Conservation (phyloP, 495 filamentous ascomycete species). For the Trichoderma erinaceum region DNA sequence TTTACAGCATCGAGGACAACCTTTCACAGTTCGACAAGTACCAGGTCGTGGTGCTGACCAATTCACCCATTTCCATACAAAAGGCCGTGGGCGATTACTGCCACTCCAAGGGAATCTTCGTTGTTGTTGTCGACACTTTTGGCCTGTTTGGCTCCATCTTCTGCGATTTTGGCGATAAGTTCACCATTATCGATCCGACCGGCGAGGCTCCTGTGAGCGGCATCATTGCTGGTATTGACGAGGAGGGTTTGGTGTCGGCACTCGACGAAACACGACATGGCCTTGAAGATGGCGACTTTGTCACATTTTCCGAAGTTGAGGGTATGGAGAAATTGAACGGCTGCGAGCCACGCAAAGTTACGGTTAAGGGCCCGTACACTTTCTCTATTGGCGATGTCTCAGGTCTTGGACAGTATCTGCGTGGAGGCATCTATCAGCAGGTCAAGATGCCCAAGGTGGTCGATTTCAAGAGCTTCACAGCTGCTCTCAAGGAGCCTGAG, state of each 20-base stretch:
- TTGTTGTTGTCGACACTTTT: constrained; percentile 81
- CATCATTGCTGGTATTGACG: constrained; percentile 84
- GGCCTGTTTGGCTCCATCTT: constrained; percentile 95
- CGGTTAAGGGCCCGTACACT: constrained; percentile 92
- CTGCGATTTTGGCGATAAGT: constrained; percentile 94
- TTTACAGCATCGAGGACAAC: constrained; percentile 54
- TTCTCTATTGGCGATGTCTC: constrained; percentile 96
- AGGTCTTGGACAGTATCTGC: constrained; percentile 72
- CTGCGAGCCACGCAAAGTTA: constrained; percentile 76
- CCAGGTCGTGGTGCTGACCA: constrained; percentile 87
- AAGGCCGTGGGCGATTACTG: constrained; percentile 81
- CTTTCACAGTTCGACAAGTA: constrained; percentile 75
- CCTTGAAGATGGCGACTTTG: constrained; percentile 91
- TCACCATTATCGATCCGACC: constrained; percentile 80
- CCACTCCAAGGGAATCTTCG: constrained; percentile 83
- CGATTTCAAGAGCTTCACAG: constrained; percentile 73
- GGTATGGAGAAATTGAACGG: constrained; percentile 89
- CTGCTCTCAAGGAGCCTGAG: constrained; percentile 78
- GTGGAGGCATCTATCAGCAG: constrained; percentile 84
- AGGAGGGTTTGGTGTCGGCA: constrained; percentile 85
- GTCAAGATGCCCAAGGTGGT: constrained; percentile 97
- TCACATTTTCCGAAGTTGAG: constrained; percentile 87
- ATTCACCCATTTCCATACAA: constrained; percentile 72
- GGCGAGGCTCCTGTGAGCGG: constrained; percentile 84
- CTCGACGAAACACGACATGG: constrained; percentile 95